Conservation (phyloP, 306 rosid species). For the Rubus parviflorus region DNA sequence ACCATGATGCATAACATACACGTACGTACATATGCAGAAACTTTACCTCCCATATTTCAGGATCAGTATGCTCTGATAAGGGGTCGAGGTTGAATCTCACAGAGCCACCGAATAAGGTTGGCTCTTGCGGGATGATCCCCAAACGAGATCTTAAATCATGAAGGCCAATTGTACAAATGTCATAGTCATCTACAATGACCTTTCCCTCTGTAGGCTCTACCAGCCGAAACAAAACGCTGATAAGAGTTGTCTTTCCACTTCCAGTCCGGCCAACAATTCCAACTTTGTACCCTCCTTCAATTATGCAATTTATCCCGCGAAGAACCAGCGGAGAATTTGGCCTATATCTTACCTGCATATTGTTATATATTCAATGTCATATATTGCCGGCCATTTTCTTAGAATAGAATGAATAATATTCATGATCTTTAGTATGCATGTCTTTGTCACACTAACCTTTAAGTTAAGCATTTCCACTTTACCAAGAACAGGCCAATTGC, state of each 20-base stretch:
- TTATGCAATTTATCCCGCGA: conserved; percentile 27
- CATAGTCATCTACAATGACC: conserved; percentile 27
- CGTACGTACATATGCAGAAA: neutral
- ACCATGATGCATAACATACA: too few species aligned
- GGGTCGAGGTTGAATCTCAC: conserved; percentile 40
- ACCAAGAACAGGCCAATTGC: conserved; percentile 32
- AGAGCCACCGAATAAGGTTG: conserved; percentile 36
- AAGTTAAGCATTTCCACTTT: conserved; percentile 31
- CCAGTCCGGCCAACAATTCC: conserved; percentile 44
- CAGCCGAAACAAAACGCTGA: conserved; percentile 33
- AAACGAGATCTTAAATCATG: conserved; percentile 33
- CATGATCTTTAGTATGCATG: too few species aligned
- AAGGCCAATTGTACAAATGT: conserved; percentile 33
- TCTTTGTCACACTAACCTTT: conserved; percentile 26
- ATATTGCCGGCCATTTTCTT: neutral
- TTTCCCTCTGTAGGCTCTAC: conserved; percentile 37
- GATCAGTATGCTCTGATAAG: conserved; percentile 28
- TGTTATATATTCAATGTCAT: neutral
- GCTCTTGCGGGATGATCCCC: conserved; percentile 42
- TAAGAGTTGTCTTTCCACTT: conserved; percentile 43
- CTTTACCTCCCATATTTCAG: conserved; percentile 34
- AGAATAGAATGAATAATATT: too few species aligned
- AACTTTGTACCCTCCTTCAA: conserved; percentile 37
- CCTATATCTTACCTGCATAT: conserved; percentile 33
- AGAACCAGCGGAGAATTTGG: conserved; percentile 30